These are phyloP conservation scores for Leucogyrophana mollusca DNA, from an alignment of 768 basidiomycete species.

Conservation along the genomic window DNA sequence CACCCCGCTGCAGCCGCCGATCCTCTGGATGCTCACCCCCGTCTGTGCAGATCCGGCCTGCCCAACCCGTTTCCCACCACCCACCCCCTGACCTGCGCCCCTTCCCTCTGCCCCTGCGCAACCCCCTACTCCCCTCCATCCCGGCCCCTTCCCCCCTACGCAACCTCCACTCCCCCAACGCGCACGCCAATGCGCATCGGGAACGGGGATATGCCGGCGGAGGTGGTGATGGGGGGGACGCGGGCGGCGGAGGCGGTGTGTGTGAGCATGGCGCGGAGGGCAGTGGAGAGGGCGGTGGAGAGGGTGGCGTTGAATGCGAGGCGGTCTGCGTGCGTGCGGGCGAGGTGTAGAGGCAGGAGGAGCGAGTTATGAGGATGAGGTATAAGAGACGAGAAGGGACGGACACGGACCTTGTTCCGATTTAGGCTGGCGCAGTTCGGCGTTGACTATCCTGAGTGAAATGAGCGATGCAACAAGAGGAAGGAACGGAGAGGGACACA, in stretches of 20 bases:
- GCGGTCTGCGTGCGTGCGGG: conserved; percentile 33
- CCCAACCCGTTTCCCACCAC: no score
- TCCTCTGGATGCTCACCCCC: no score
- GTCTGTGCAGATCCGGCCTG: no score
- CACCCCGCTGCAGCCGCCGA: no score
- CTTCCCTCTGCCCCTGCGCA: no score
- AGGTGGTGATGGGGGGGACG: conserved; percentile 80
- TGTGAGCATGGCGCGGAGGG: conserved; percentile 67
- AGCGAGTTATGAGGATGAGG: background rate
- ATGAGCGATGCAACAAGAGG: background rate
- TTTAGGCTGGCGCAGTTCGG: conserved; percentile 72
- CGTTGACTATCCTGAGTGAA: conserved; percentile 67
- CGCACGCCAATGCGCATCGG: conserved; percentile 69
- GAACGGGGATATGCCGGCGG: conserved; percentile 75
- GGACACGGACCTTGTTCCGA: conserved; percentile 51
- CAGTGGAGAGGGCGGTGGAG: conserved; percentile 58
- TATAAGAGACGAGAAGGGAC: background rate
- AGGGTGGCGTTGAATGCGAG: conserved; percentile 56
- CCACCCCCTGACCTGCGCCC: no score
- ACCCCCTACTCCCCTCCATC: no score
- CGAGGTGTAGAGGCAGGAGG: conserved; percentile 34
- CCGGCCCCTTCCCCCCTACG: no score
- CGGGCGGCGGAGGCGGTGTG: conserved; percentile 79
- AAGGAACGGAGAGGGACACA: conserved; percentile 25
- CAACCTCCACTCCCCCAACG: conserved; percentile 65